Evolutionary conservation across 139 green algal genomes (phyloP), one percentile per base, ranked within the genome.

Genomic region (Coccomyxa sp.): DNA sequence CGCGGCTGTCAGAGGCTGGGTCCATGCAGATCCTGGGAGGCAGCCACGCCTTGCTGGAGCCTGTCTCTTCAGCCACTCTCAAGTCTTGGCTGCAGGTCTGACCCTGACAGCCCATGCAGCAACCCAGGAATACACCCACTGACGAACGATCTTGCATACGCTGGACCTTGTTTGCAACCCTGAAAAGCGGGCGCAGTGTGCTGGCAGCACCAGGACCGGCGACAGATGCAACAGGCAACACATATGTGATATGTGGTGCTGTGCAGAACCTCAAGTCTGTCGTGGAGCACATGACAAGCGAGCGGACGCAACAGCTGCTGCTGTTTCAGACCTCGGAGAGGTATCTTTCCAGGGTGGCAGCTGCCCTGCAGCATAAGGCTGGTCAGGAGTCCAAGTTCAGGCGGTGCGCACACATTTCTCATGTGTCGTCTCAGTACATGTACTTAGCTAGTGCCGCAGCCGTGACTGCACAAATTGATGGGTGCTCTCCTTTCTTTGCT

Each of bases 321-420:
- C 73, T 91, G 76, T 81, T 91, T 35, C 68, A 70, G 8, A 84
- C 76, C 6, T 88, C 83, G 27, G 50, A 79, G 35, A 86, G 83
- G 22, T 89, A 87, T 58, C 39, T 88, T 34, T 83, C 86, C 38
- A 78, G 86, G 8, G 78, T 92, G 73, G 39, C 74, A 10, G 34
- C 36, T 22, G 74, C 24, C 18, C 76, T 93, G 44, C 40, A 85
- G 75, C 85, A 87, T 72, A 88, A 91, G 81, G 84, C 77, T 7
- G 80, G 83, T 3, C 83, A 89, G 73, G 84, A 91, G 76, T 80
- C 69, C 10, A 85, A 87, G 75, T 81, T 91, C 80, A 73, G 79
- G 50, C 75, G 71, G 33, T 78, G 41, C 44, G n/a, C 10, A 44
- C 24, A 12, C 14, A 0, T 33, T 34, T 64, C 8, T 34, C 12